Base-by-base conservation (phyloP, 805 yeast species). In the Starmerella potacharoeniae region DNA sequence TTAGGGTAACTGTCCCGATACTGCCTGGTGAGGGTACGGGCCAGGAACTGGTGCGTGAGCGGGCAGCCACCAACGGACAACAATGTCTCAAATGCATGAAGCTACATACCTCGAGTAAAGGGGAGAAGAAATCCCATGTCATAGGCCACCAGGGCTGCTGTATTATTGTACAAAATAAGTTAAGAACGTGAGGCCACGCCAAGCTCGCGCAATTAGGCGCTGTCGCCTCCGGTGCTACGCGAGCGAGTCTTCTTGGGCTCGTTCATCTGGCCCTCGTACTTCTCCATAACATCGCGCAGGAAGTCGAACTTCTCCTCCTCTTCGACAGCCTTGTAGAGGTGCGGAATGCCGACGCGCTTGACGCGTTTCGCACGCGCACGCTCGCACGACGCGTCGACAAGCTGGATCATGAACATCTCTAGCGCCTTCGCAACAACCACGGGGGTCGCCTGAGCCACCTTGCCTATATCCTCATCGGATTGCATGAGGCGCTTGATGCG, bases 361-460 rank as follows among this genome's bases (percentile, higher is more conserved):
- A 83, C 82, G 11, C 91, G 93, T 56, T 80, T 77, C 48, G 74
- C 74, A 53, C 82, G 79, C 5, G 97, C 95, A 59, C 85, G 87
- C 42, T 78, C 76, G 51, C 87, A 82, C 22, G 95, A 78, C 48
- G 86, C 88, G 63, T 86, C 90, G 50, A 93, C 95, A 54, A 93
- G 75, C 53, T 93, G 81, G 51, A 95, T 87, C 77, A 93, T 80
- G 68, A 93, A 93, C 58, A 88, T 78, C 71, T 93, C 97, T 52
- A 93, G 74, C 0, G 98, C 96, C 59, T 96, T 79, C 7, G 97
- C 97, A 8, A 93, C 96, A 16, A 91, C 91, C n/a, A 91, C 85
- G 0, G 99, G 99, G 2, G 99, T 95, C 1, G 96, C 97, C 66
- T 90, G 97, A 4, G 98, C 96, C 5, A 93, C 97, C 67, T 93